A percentile compares a stretch with the other conserved stretches of the same genome.
Conservation (phyloP, 2,329 filamentous ascomycete genomes). For the Colletotrichum lindemuthianum region DNA sequence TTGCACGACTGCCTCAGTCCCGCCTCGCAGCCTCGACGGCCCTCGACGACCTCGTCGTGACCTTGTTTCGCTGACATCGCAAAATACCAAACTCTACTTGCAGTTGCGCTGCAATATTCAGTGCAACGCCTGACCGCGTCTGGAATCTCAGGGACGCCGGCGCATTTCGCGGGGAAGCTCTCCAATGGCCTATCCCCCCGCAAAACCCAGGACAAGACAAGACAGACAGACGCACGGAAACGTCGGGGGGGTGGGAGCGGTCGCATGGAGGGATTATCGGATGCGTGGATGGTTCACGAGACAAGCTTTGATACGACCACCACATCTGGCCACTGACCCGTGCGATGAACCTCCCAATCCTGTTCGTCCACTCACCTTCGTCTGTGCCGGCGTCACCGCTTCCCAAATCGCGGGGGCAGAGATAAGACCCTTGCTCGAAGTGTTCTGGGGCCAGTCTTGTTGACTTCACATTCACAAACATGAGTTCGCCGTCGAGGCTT, state of each 20-base stretch:
- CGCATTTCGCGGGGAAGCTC: slow-evolving; percentile 33
- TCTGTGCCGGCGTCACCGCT: slow-evolving; percentile 32
- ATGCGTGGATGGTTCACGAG: not conserved
- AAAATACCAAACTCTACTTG: not conserved
- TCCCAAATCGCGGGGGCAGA: slow-evolving; percentile 32
- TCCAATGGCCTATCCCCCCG: slow-evolving; percentile 34
- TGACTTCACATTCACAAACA: slow-evolving; percentile 10
- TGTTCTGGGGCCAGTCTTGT: slow-evolving; percentile 11
- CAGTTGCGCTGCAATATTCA: too few species aligned
- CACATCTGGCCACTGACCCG: not conserved
- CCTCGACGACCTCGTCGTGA: slow-evolving; percentile 1
- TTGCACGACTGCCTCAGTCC: slow-evolving; percentile 29
- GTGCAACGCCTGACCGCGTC: slow-evolving; percentile 4
- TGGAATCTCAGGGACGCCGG: slow-evolving; percentile 27
- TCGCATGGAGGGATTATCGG: too few species aligned
- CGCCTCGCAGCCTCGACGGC: slow-evolving; percentile 4
- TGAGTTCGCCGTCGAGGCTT: slow-evolving; percentile 15
- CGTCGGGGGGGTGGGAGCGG: not conserved
- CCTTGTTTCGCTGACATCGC: slow-evolving; percentile 31
- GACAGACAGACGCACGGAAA: slow-evolving; percentile 17
- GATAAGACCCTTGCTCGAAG: slow-evolving; percentile 30
- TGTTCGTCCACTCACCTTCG: slow-evolving; percentile 11
- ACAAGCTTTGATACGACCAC: slow-evolving; percentile 9
- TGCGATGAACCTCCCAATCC: not conserved
- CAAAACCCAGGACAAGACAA: slow-evolving; percentile 12